Evolutionary conservation across 202 grass and related monocot genomes (phyloP).

Genomic region (Zizania palustris): DNA sequence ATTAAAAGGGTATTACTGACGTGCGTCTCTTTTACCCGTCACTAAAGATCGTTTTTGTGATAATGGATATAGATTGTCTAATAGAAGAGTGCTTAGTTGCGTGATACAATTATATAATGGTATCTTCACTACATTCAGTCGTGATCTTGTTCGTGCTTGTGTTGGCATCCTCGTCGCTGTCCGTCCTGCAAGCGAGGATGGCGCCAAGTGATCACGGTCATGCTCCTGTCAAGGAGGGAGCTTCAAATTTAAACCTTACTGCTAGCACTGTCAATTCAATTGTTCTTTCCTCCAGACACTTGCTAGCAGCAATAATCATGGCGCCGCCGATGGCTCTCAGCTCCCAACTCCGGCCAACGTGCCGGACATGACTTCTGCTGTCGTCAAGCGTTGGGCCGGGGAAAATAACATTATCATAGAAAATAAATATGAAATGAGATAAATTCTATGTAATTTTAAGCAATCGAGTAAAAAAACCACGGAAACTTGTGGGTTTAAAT

Average conservation of each 20-base stretch:
- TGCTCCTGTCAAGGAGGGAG: not conserved
- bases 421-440: no score
- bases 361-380: not conserved
- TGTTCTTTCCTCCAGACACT: not conserved
- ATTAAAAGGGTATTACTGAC: no score
- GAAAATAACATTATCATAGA: no score
- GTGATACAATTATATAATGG: conserved; percentile 10
- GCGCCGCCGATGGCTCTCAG: conserved; percentile 22
- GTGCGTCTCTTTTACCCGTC: no score
- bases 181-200: conserved; percentile 26
- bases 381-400: not conserved
- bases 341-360: not conserved
- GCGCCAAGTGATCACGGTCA: not conserved
- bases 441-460: no score
- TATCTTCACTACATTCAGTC: not conserved
- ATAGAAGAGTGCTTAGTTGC: no score
- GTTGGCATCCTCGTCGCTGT: not conserved
- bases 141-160: not conserved
- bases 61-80: no score
- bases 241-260: not conserved
- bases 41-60: no score
- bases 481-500: no score
- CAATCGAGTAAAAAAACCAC: no score
- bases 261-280: not conserved
- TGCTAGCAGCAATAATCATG: not conserved